These are phyloP conservation scores for Pelargonium myrrhifolium DNA, from an alignment of 441 rosid species.

Conservation along the genomic window DNA sequence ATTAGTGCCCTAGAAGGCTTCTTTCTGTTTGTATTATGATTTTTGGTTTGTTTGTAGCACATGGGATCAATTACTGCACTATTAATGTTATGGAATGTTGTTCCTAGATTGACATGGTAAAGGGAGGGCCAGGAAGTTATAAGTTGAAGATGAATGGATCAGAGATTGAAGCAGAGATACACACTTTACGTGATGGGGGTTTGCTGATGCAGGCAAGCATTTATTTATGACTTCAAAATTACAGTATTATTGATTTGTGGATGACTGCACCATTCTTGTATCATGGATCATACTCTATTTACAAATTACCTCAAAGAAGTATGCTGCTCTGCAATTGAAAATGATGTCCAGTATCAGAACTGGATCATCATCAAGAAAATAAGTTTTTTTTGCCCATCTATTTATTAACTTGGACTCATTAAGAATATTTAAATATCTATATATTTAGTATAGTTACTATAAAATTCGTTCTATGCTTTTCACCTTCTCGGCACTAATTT, in stretches of 20 bases:
- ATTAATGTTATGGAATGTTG: slow-evolving; percentile 16
- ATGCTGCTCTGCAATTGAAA: background rate
- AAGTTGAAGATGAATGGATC: slow-evolving; percentile 81
- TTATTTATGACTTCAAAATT: slow-evolving; percentile 16
- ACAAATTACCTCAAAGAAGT: background rate
- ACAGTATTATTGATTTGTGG: slow-evolving; percentile 14
- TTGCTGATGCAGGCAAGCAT: slow-evolving; percentile 93
- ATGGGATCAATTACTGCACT: background rate
- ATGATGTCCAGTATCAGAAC: too few relatives aligned
- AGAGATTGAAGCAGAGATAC: slow-evolving; percentile 93
- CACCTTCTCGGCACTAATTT: too few relatives aligned
- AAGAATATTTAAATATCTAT: too few relatives aligned
- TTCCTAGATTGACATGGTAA: slow-evolving; percentile 79
- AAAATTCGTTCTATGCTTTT: too few relatives aligned
- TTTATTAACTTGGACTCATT: too few relatives aligned
- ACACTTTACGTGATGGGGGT: slow-evolving; percentile 98
- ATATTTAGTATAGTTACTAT: too few relatives aligned
- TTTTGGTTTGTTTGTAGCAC: background rate
- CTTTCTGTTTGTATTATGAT: background rate
- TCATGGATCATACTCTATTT: background rate
- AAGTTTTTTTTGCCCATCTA: too few relatives aligned
- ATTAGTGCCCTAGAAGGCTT: slow-evolving; percentile 9
- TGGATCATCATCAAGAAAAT: too few relatives aligned
- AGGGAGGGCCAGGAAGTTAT: slow-evolving; percentile 96
- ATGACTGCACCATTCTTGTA: slow-evolving; percentile 8